Evolutionary conservation across 441 rosid genomes (phyloP).

Genomic region (Aleurites moluccanus): DNA sequence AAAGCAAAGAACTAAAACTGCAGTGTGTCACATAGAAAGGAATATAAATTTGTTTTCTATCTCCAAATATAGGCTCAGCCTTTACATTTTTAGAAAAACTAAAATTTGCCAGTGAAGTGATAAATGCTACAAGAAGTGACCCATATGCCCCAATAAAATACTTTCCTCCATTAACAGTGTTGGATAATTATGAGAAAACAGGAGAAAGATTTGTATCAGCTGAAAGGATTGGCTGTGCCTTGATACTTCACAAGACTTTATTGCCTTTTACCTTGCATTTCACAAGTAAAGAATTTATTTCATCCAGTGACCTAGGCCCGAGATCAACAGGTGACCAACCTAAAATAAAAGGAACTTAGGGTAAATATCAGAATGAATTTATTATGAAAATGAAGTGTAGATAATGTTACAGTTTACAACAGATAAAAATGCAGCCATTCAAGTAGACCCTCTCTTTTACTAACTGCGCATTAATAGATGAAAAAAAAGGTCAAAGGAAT

Average conservation of each 20-base stretch:
- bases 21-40: not conserved
- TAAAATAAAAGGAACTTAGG: slow-evolving; percentile 28
- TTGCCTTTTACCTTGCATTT: slow-evolving; percentile 55
- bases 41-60: not conserved
- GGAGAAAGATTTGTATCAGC: not conserved
- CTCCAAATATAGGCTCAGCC: not conserved
- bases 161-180: not conserved
- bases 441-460: not conserved
- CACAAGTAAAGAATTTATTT: slow-evolving; percentile 44
- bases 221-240: not conserved
- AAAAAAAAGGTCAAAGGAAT: not conserved
- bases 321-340: slow-evolving; percentile 72
- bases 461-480: not conserved
- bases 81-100: not conserved
- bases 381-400: not conserved
- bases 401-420: not conserved
- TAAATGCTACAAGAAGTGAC: not conserved
- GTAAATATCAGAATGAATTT: slow-evolving; percentile 17
- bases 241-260: slow-evolving; percentile 18
- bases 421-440: not conserved
- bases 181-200: not conserved
- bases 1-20: not conserved
- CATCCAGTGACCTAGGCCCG: slow-evolving; percentile 60
- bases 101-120: not conserved
- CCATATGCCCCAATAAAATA: not conserved